Percentiles rank a stretch among this genome's conserved stretches.
Conservation (phyloP, 371 early-diverging fungal genomes). For the Saksenaea vasiformis region DNA sequence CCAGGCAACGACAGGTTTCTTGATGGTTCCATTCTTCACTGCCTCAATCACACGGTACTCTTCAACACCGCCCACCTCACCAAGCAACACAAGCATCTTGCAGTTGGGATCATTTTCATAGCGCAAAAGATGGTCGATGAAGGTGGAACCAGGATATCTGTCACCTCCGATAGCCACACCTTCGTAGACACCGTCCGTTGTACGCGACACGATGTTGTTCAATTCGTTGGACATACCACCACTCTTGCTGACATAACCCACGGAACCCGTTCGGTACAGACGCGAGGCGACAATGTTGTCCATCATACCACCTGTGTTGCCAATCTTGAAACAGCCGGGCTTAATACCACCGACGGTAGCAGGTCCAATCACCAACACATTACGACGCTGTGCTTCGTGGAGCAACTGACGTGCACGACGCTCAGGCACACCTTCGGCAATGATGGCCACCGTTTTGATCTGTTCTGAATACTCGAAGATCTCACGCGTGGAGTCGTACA, state of each 20-base stretch:
- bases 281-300: slow-evolving; percentile 97
- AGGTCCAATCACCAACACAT: slow-evolving; percentile 91
- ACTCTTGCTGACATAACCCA: slow-evolving; percentile 95
- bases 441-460: slow-evolving; percentile 91
- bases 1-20: slow-evolving; percentile 96
- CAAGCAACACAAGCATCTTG: slow-evolving; percentile 91
- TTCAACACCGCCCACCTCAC: slow-evolving; percentile 96
- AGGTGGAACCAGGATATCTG: slow-evolving; percentile 97
- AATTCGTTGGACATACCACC: slow-evolving; percentile 98
- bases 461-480: slow-evolving; percentile 70
- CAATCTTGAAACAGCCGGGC: slow-evolving; percentile 98
- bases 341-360: slow-evolving; percentile 98
- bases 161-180: slow-evolving; percentile 98
- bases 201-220: slow-evolving; percentile 93
- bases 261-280: slow-evolving; percentile 92
- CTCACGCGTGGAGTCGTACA: slow-evolving; percentile 86
- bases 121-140: slow-evolving; percentile 93
- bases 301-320: slow-evolving; percentile 99
- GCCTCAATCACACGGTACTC: slow-evolving; percentile 93
- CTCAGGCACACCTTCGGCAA: slow-evolving; percentile 98
- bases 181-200: slow-evolving; percentile 95
- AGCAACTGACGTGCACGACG: slow-evolving; percentile 88
- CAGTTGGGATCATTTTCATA: slow-evolving; percentile 88
- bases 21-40: slow-evolving; percentile 79
- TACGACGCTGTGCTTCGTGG: slow-evolving; percentile 72